These are phyloP conservation scores for Panus rudis DNA, from an alignment of 768 basidiomycete genomes.

Conservation along the genomic window DNA sequence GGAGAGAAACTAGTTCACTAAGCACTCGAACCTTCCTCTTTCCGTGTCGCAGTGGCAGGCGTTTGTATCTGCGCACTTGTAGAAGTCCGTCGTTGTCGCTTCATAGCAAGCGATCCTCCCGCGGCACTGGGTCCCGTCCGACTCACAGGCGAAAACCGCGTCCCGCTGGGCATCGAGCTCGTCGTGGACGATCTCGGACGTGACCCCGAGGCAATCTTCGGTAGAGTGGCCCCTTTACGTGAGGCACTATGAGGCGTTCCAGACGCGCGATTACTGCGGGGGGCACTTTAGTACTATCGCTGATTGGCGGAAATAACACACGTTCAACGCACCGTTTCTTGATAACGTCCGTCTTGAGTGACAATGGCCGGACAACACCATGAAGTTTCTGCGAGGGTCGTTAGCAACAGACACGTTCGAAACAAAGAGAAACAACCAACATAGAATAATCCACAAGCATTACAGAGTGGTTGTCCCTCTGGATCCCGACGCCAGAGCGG, in stretches of 20 bases:
- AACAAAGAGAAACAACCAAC: constrained; percentile 46
- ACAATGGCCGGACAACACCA: constrained; percentile 88
- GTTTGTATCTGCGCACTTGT: constrained; percentile 40
- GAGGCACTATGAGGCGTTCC: constrained; percentile 60
- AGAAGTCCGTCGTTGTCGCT: constrained; percentile 77
- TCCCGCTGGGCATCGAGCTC: constrained; percentile 43
- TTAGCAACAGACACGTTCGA: constrained; percentile 1
- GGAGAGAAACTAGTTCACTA: constrained; percentile 20
- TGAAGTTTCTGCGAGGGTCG: constrained; percentile 71
- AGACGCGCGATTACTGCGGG: constrained; percentile 69
- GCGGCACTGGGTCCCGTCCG: constrained; percentile 22
- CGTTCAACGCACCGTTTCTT: constrained; percentile 73
- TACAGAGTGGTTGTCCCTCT: constrained; percentile 90
- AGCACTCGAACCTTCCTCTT: constrained; percentile 14
- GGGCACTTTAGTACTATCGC: background rate
- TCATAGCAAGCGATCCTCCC: constrained; percentile 40
- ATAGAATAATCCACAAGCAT: constrained; percentile 90
- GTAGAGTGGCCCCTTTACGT: constrained; percentile 56
- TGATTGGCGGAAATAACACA: background rate
- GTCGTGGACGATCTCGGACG: constrained; percentile 69
- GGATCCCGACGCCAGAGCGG: constrained; percentile 90
- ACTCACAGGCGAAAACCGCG: constrained; percentile 31
- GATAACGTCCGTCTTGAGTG: constrained; percentile 94
- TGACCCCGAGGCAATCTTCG: constrained; percentile 70
- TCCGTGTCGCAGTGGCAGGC: constrained; percentile 24